Percentiles rank a stretch among this genome's conserved stretches.
phyloP scores from a whole-genome alignment of 352 stramenopile genomes.

The Phytopythium vexans region DNA sequence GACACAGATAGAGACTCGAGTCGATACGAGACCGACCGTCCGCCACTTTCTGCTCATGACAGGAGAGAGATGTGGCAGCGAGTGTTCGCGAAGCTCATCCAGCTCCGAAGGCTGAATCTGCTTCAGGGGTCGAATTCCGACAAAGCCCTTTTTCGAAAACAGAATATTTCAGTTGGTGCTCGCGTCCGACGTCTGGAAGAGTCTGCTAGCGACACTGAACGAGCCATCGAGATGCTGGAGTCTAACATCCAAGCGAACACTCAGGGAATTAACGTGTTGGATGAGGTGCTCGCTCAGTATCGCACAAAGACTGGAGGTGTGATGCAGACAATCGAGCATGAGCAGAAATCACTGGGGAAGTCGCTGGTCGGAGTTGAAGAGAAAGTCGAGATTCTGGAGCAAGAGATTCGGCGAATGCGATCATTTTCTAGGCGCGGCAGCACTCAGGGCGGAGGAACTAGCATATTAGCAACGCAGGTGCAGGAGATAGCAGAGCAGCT shows the following conservation, averaged over 20 bases:
- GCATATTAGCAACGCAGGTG: constrained; percentile 18
- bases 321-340: constrained; percentile 37
- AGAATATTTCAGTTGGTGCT: constrained; percentile 63
- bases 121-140: constrained; percentile 50
- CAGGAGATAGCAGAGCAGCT: constrained; percentile 42
- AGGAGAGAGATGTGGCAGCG: constrained; percentile 29
- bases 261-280: constrained; percentile 32
- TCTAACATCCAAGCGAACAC: constrained; percentile 30
- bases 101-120: constrained; percentile 48
- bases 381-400: constrained; percentile 48
- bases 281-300: constrained; percentile 31
- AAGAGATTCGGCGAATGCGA: constrained; percentile 50
- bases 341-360: constrained; percentile 35
- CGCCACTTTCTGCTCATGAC: not conserved
- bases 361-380: constrained; percentile 51
- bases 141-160: constrained; percentile 45
- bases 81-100: constrained; percentile 51
- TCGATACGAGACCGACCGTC: not conserved
- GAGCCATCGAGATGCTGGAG: constrained; percentile 49
- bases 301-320: constrained; percentile 33
- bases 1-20: constrained; percentile 10
- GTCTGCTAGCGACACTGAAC: constrained; percentile 39
- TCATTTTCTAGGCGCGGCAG: constrained; percentile 35
- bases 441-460: constrained; percentile 18
- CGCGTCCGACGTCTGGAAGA: constrained; percentile 62